Evolutionary conservation across 2,329 filamentous ascomycete species (phyloP).

Genomic region (Bipolaris victoriae): DNA sequence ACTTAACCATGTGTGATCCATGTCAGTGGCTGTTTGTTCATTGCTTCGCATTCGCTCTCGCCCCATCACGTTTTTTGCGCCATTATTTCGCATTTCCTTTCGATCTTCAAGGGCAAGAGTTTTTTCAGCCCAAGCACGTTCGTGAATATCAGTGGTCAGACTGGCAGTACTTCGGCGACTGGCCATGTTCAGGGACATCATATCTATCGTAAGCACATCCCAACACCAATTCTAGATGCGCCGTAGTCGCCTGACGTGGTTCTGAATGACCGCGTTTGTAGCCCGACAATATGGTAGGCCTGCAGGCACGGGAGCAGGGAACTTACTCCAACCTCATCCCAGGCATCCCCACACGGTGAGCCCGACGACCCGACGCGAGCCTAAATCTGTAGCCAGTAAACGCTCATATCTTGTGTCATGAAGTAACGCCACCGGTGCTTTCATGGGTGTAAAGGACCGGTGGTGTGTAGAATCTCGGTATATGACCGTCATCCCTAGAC

Average conservation of each 20-base stretch:
- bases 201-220: background rate
- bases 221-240: background rate
- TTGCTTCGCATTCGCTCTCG: background rate
- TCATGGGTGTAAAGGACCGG: background rate
- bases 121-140: background rate
- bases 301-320: background rate
- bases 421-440: background rate
- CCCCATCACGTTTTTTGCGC: background rate
- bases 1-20: background rate
- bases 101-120: too few species aligned
- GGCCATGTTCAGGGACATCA: background rate
- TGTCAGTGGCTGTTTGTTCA: background rate
- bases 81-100: background rate
- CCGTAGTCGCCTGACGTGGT: background rate
- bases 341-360: background rate
- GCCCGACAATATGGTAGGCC: background rate
- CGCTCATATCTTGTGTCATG: background rate
- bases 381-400: background rate
- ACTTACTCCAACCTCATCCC: background rate
- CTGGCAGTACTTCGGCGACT: background rate
- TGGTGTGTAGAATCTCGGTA: background rate
- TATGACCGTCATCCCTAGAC: background rate
- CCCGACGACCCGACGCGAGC: background rate
- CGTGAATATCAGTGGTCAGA: background rate
- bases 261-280: background rate